Conservation (phyloP, 2,329 filamentous ascomycete species). For the Bipolaris gigantea region DNA sequence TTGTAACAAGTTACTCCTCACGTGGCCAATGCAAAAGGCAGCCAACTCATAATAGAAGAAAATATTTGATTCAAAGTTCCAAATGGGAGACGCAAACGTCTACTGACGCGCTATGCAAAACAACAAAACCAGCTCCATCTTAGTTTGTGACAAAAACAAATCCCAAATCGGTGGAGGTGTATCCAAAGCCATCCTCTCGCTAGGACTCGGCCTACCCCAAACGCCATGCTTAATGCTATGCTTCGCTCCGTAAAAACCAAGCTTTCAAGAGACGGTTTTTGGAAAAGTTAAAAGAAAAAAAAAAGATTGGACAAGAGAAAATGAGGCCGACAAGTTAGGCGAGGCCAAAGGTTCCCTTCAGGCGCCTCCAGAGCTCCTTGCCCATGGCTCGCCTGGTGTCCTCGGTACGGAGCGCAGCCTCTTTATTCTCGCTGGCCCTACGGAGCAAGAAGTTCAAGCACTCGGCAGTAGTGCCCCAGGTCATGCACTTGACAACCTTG, state of each 20-base stretch:
- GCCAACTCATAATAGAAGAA: too few species aligned
- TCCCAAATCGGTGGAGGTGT: not conserved
- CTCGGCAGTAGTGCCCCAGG: slow-evolving; percentile 64
- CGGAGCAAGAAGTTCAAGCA: slow-evolving; percentile 75
- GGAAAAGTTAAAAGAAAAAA: not conserved
- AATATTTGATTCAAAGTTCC: too few species aligned
- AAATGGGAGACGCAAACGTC: not conserved
- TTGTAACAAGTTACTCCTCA: not conserved
- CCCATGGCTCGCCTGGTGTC: slow-evolving; percentile 57
- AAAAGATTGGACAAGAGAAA: not conserved
- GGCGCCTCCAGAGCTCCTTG: slow-evolving; percentile 51
- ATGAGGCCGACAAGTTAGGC: slow-evolving; percentile 10
- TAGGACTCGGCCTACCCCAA: not conserved
- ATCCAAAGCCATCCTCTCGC: too few species aligned
- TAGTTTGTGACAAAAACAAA: not conserved
- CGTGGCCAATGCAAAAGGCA: too few species aligned
- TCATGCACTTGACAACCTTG: slow-evolving; percentile 58
- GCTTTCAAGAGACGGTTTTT: not conserved
- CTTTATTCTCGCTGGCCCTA: slow-evolving; percentile 63
- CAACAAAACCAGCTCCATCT: not conserved
- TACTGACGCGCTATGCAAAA: not conserved
- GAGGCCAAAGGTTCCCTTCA: slow-evolving; percentile 32
- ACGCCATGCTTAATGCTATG: slow-evolving; percentile 1
- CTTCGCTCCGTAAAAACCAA: not conserved
- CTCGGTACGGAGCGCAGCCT: slow-evolving; percentile 59